Conservation (phyloP, 2,329 filamentous ascomycete genomes). For the Huntiella abstrusa region DNA sequence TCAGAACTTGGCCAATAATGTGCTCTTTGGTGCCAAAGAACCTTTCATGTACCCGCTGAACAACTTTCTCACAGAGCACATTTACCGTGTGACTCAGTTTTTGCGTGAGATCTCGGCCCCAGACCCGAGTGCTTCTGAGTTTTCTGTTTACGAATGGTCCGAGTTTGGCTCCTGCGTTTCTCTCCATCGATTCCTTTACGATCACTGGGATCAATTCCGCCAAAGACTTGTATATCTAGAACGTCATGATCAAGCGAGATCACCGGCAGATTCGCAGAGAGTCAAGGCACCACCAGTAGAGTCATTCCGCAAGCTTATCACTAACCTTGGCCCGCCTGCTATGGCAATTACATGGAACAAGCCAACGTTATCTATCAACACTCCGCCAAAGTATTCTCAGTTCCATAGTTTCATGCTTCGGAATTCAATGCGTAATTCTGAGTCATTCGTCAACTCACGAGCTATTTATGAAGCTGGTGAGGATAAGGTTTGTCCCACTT, state of each 20-base stretch:
- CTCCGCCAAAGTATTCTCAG: conserved; percentile 43
- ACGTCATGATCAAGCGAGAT: conserved; percentile 34
- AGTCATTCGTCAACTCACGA: conserved; percentile 43
- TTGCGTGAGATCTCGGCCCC: conserved; percentile 46
- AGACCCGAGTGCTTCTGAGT: conserved; percentile 26
- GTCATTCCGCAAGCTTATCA: conserved; percentile 40
- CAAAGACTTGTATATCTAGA: conserved; percentile 44
- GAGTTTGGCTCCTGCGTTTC: conserved; percentile 55
- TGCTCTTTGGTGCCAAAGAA: conserved; percentile 52
- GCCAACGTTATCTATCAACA: conserved; percentile 44
- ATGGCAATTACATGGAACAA: conserved; percentile 52
- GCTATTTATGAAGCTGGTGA: conserved; percentile 54
- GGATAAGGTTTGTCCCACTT: conserved; percentile 31
- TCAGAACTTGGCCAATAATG: conserved; percentile 54
- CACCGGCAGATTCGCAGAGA: conserved; percentile 32
- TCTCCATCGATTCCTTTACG: conserved; percentile 49
- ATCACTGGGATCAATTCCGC: conserved; percentile 51
- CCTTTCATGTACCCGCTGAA: conserved; percentile 56
- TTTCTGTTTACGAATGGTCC: conserved; percentile 30
- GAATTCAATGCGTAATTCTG: conserved; percentile 45
- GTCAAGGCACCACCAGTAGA: conserved; percentile 39
- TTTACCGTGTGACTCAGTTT: conserved; percentile 48
- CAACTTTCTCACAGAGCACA: conserved; percentile 48
- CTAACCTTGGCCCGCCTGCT: conserved; percentile 47
- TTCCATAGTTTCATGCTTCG: conserved; percentile 58